phyloP scores from a whole-genome alignment of 352 stramenopile species.

The Phytopythium chamaehyphon region DNA sequence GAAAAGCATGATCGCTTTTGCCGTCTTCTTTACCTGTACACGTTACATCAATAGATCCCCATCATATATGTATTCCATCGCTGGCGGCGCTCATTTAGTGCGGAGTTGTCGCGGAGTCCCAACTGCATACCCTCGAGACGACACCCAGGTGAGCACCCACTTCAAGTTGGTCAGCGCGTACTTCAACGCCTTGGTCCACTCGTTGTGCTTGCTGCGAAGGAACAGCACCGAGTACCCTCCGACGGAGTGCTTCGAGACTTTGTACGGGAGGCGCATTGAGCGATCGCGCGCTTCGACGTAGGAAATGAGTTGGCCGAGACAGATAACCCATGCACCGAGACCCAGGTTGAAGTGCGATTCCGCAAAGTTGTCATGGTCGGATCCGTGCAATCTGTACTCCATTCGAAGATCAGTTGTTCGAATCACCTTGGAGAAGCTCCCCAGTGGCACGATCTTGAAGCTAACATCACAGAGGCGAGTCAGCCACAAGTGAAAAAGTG shows the following conservation, averaged over 20 bases:
- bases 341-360: constrained; percentile 87
- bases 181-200: constrained; percentile 87
- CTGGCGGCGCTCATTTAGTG: neutral
- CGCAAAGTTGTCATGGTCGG: constrained; percentile 78
- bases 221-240: constrained; percentile 68
- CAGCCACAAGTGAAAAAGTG: constrained; percentile 3
- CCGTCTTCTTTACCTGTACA: constrained; percentile 4
- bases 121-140: constrained; percentile 24
- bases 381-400: constrained; percentile 83
- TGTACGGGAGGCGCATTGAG: constrained; percentile 73
- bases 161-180: constrained; percentile 84
- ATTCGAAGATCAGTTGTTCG: constrained; percentile 71
- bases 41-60: constrained; percentile 5
- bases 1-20: neutral
- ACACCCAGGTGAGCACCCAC: constrained; percentile 76
- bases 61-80: neutral
- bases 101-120: constrained; percentile 3
- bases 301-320: constrained; percentile 61
- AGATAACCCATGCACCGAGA: constrained; percentile 75
- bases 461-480: constrained; percentile 18
- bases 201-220: constrained; percentile 73
- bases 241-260: constrained; percentile 70
- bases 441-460: constrained; percentile 84
- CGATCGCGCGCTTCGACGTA: constrained; percentile 51
- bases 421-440: constrained; percentile 86